These are phyloP conservation scores for Geotrichum histeridarum DNA, from an alignment of 1,139 yeast species.

Conservation along the genomic window DNA sequence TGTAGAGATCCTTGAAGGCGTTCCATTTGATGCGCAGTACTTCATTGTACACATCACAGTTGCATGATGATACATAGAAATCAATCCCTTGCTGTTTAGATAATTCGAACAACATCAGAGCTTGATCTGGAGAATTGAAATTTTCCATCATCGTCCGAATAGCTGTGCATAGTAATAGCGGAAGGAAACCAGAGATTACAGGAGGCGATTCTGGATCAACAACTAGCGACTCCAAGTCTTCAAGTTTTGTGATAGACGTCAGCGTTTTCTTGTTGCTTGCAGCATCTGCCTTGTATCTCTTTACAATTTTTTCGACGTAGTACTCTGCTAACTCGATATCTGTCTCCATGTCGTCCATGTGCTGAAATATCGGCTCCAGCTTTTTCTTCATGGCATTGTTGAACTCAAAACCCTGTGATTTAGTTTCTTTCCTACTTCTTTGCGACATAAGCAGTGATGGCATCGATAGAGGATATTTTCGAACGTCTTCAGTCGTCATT, in stretches of 20 bases:
- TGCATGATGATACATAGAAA: constrained; percentile 40
- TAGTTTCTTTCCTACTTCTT: constrained; percentile 1
- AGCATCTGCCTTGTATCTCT: neutral
- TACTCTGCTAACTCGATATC: constrained; percentile 31
- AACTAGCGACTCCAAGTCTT: constrained; percentile 22
- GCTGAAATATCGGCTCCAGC: constrained; percentile 26
- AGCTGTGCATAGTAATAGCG: constrained; percentile 19
- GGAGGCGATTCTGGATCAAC: constrained; percentile 12
- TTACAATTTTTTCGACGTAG: constrained; percentile 24
- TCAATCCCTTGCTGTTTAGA: constrained; percentile 38
- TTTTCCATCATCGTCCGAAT: constrained; percentile 31
- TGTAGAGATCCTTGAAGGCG: constrained; percentile 38
- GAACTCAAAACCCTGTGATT: constrained; percentile 12
- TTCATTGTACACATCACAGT: constrained; percentile 41
- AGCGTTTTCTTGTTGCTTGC: neutral
- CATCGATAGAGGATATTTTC: constrained; percentile 25
- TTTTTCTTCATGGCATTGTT: constrained; percentile 17
- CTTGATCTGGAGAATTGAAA: constrained; percentile 39
- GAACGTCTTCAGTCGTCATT: constrained; percentile 24
- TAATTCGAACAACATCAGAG: constrained; percentile 40
- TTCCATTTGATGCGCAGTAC: constrained; percentile 41
- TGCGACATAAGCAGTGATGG: constrained; percentile 22
- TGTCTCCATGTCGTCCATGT: constrained; percentile 28
- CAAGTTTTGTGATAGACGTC: constrained; percentile 13
- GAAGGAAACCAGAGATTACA: constrained; percentile 24